Percentiles rank a stretch among this genome's conserved stretches.
Conservation (phyloP, 805 yeast species). For the Vanderwaltozyma tropicalis region DNA sequence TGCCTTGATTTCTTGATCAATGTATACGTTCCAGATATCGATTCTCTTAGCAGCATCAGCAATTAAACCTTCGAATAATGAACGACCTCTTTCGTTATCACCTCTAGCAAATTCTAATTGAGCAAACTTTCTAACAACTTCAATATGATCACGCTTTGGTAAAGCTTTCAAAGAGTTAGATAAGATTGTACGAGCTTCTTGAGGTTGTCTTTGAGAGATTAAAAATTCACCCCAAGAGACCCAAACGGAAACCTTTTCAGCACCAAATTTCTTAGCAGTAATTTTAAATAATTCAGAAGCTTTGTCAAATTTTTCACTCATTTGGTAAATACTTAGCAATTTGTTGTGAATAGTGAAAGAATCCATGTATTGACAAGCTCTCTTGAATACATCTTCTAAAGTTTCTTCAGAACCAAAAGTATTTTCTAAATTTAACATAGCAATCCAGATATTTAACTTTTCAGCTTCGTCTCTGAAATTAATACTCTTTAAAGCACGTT, state of each 20-base stretch:
- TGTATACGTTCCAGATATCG: conserved; percentile 90
- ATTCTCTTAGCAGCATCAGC: conserved; percentile 85
- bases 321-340: conserved; percentile 60
- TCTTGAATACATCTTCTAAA: conserved; percentile 68
- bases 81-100: conserved; percentile 88
- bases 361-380: conserved; percentile 88
- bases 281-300: conserved; percentile 60
- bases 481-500: conserved; percentile 84
- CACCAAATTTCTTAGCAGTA: conserved; percentile 73
- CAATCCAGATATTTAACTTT: conserved; percentile 92
- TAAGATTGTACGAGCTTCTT: conserved; percentile 61
- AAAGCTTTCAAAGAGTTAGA: conserved; percentile 63
- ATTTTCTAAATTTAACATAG: conserved; percentile 84
- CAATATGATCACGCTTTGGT: conserved; percentile 65
- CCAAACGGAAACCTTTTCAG: conserved; percentile 63
- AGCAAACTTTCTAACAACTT: conserved; percentile 78
- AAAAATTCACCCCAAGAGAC: conserved; percentile 68
- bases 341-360: conserved; percentile 71
- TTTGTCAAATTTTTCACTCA: conserved; percentile 59
- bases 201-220: conserved; percentile 43
- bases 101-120: conserved; percentile 81
- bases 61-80: conserved; percentile 84
- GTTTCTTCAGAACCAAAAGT: conserved; percentile 83
- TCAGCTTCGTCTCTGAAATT: conserved; percentile 87
- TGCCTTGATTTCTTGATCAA: conserved; percentile 81